These are phyloP conservation scores for Plasmodium fragile DNA, from an alignment of 169 alveolate species.

Conservation along the genomic window DNA sequence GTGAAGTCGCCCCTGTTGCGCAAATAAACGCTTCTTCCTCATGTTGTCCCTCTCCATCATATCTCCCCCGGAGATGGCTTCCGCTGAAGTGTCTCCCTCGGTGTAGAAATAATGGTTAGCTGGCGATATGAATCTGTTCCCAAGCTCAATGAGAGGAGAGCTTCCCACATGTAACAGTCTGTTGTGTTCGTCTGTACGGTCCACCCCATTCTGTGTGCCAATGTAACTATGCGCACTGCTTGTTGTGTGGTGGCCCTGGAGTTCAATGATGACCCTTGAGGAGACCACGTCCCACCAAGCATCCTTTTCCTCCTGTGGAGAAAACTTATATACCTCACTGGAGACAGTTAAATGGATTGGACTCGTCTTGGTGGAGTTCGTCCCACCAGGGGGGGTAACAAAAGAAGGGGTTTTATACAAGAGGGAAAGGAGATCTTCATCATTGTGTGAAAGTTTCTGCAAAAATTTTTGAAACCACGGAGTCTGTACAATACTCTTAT, in stretches of 20 bases:
- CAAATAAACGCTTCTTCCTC: not conserved
- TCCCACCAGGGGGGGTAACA: not conserved
- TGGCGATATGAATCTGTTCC: not conserved
- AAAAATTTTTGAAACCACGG: constrained; percentile 43
- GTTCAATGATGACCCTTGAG: not conserved
- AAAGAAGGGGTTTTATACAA: constrained; percentile 41
- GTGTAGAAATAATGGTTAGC: not conserved
- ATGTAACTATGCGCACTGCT: not conserved
- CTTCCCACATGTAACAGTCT: not conserved
- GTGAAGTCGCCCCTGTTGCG: not conserved
- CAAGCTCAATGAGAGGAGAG: not conserved
- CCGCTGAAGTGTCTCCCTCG: not conserved
- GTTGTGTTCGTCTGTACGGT: not conserved
- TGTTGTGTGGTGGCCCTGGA: not conserved
- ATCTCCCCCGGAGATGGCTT: not conserved
- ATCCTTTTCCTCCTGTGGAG: not conserved
- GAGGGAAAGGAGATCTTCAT: constrained; percentile 7
- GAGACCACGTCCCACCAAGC: constrained; percentile 53
- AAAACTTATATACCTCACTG: constrained; percentile 13
- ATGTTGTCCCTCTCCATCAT: not conserved
- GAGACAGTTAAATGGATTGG: constrained; percentile 1
- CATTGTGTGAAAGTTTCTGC: constrained; percentile 8
- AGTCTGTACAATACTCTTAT: constrained; percentile 10
- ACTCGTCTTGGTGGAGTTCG: not conserved
- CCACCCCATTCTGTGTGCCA: not conserved